phyloP scores from a whole-genome alignment of 1,284 basidiomycete genomes.

The Meira nashicola region DNA sequence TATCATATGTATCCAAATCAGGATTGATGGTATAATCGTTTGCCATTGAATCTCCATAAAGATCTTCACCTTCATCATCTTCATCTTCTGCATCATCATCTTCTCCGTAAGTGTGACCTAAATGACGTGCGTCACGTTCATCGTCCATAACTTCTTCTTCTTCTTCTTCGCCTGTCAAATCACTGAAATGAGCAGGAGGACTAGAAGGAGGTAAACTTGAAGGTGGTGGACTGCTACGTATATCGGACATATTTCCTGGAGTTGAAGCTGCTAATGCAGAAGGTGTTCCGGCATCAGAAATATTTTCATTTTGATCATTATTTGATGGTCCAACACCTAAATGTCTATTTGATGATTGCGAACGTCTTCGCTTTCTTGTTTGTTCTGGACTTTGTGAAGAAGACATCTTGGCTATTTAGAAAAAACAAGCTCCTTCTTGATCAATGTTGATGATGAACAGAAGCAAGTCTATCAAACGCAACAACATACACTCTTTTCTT shows the following conservation, averaged over 20 bases:
- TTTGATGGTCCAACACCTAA: conserved; percentile 27
- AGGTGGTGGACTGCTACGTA: conserved; percentile 23
- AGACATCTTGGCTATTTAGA: background rate
- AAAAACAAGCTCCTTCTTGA: too few species aligned
- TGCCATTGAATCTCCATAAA: conserved; percentile 74
- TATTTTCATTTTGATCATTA: conserved; percentile 24
- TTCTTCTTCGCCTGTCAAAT: conserved; percentile 42
- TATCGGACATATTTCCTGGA: conserved; percentile 9
- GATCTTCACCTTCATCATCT: conserved; percentile 75
- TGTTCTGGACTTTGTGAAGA: conserved; percentile 13
- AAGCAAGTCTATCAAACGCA: too few species aligned
- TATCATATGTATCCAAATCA: conserved; percentile 79
- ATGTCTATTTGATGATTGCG: conserved; percentile 18
- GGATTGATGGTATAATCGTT: conserved; percentile 83
- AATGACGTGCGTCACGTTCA: conserved; percentile 33
- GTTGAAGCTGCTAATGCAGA: conserved; percentile 29
- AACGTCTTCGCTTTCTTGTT: conserved; percentile 35
- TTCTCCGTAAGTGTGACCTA: conserved; percentile 57
- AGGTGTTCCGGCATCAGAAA: conserved; percentile 27
- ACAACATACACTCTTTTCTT: too few species aligned
- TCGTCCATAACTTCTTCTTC: conserved; percentile 43
- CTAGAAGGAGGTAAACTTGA: conserved; percentile 46
- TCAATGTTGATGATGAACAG: too few species aligned
- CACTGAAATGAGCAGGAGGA: conserved; percentile 44
- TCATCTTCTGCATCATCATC: conserved; percentile 61